A percentile compares a stretch with the other conserved stretches of the same genome.
phyloP scores from a whole-genome alignment of 2,329 filamentous ascomycete genomes.

The Fusarium vanettenii region DNA sequence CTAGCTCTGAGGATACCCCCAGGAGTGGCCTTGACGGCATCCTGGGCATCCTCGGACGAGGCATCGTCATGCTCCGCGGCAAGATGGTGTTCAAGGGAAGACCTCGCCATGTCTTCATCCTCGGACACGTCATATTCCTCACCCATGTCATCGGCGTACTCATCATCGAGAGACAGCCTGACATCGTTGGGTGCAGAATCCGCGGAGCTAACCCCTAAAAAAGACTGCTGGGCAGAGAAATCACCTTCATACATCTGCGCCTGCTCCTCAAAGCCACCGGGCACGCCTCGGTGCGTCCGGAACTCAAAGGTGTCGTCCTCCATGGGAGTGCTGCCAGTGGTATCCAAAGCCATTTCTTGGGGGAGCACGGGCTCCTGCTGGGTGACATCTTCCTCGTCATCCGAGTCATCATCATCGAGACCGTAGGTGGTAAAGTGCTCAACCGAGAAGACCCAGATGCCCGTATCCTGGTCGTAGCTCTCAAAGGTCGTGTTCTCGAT shows the following conservation, averaged over 20 bases:
- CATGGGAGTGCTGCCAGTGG: slow-evolving; percentile 41
- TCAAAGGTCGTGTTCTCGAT: slow-evolving; percentile 86
- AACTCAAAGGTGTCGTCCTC: slow-evolving; percentile 72
- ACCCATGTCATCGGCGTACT: slow-evolving; percentile 67
- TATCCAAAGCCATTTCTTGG: slow-evolving; percentile 33
- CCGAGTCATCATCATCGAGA: slow-evolving; percentile 79
- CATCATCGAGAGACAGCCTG: slow-evolving; percentile 71
- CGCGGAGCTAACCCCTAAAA: slow-evolving; percentile 93
- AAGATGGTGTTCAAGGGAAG: slow-evolving; percentile 78
- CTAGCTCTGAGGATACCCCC: slow-evolving; percentile 72
- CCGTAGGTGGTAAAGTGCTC: slow-evolving; percentile 97
- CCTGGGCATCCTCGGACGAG: slow-evolving; percentile 65
- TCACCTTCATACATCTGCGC: slow-evolving; percentile 67
- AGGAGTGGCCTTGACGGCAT: slow-evolving; percentile 61
- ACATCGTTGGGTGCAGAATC: slow-evolving; percentile 76
- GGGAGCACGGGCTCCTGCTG: slow-evolving; percentile 32
- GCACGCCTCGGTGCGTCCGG: slow-evolving; percentile 66
- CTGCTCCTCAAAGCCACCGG: slow-evolving; percentile 82
- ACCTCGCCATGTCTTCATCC: slow-evolving; percentile 81
- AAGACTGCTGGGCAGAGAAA: slow-evolving; percentile 74
- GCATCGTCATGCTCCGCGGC: slow-evolving; percentile 78
- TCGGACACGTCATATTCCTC: slow-evolving; percentile 81
- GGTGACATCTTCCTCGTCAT: slow-evolving; percentile 58
- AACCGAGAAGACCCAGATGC: slow-evolving; percentile 92
- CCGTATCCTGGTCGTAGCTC: slow-evolving; percentile 81